Base-by-base conservation (phyloP, 176 grass and related monocot genomes). In the Rhynchospora pubera region DNA sequence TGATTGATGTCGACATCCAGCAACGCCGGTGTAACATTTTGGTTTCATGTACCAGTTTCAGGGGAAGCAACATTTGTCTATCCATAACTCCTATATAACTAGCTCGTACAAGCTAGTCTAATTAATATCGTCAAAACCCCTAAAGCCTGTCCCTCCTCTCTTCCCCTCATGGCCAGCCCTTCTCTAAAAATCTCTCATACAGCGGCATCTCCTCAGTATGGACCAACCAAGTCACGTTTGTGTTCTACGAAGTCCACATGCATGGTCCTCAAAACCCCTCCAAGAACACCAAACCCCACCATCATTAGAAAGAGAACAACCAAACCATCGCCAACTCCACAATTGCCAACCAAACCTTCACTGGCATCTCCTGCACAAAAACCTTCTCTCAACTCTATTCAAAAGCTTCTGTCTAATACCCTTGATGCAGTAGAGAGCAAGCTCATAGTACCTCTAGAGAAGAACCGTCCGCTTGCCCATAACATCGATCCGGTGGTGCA, bases 401-500 rank as follows among this genome's bases (percentile, higher is more conserved):
- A 82, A 51, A 82, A 82, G 60, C 5, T 82, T 18, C 6, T 82
- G 43, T 65, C 42, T 50, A 4, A 16, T 65, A 30, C 79, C 8
- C 61, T 82, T 48, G 79, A 82, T 82, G 50, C 88, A 2, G 91
- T 93, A 80, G 16, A 81, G 4, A 58, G 10, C 2, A 61, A 91
- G 13, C 77, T 93, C 4, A 34, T 75, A 1, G 85, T 83, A 65
- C 79, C 91, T 14, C 88, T 93, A 5, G 94, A 97, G 88, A 42
- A 58, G 5, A 84, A 83, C 1, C 89, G 53, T 47, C 44, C 86
- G 16, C 73, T 97, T 6, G 85, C 94, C 0, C 34, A 39, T 3
- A 84, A 89, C 3, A 75, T 88, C 3, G 94, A 97, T 85, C 94
- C 94, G 0, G 68, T 89, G 5, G 83, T 97, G 8, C 94, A 97